Conservation (phyloP, 352 stramenopile species). For the Globisporangium orthogonon region DNA sequence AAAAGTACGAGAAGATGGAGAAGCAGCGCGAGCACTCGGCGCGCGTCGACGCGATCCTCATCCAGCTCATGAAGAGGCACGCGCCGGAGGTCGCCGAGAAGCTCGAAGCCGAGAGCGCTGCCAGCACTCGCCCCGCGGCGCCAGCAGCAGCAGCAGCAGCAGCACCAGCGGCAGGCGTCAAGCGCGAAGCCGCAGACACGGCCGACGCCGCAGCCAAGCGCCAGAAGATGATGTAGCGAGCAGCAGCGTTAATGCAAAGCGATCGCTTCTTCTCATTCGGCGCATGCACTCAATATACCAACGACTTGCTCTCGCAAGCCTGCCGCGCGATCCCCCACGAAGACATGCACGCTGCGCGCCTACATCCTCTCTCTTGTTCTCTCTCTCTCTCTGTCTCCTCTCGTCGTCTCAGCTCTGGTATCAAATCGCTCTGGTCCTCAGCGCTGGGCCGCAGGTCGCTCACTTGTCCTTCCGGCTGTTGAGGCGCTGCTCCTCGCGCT, state of each 20-base stretch:
- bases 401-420: not conserved
- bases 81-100: constrained; percentile 81
- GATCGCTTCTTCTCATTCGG: not conserved
- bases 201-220: constrained; percentile 30
- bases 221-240: constrained; percentile 47
- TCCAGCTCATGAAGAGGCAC: constrained; percentile 84
- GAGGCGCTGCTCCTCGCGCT: constrained; percentile 23
- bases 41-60: constrained; percentile 74
- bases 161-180: constrained; percentile 8
- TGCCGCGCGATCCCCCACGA: not conserved
- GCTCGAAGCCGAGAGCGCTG: constrained; percentile 38
- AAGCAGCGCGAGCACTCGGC: constrained; percentile 83
- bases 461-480: not conserved
- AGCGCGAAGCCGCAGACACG: constrained; percentile 19
- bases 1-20: constrained; percentile 84
- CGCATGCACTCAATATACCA: not conserved
- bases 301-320: not conserved
- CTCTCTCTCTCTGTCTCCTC: not conserved
- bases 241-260: not conserved
- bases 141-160: not conserved
- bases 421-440: not conserved
- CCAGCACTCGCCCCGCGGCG: constrained; percentile 7
- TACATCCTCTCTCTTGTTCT: not conserved
- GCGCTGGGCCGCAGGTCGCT: not conserved
- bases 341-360: not conserved